These are phyloP conservation scores for Rhizophora mangle DNA, from an alignment of 345 rosid genomes.

Conservation along the genomic window DNA sequence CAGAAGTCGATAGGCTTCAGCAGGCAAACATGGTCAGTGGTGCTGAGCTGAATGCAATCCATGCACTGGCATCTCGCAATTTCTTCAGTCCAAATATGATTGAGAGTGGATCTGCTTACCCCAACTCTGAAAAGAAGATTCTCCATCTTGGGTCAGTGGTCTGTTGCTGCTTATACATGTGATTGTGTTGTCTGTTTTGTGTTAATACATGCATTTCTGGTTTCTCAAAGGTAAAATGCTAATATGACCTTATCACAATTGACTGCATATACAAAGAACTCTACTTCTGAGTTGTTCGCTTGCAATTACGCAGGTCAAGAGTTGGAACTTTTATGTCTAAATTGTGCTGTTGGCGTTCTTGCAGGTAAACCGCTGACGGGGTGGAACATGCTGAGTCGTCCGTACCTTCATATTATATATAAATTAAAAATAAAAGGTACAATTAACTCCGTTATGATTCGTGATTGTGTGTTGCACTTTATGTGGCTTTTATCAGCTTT, in stretches of 20 bases:
- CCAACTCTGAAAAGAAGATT: conserved; percentile 66
- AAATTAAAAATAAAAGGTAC: conserved; percentile 3
- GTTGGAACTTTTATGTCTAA: too few relatives aligned
- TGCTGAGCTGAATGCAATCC: conserved; percentile 68
- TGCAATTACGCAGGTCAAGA: too few relatives aligned
- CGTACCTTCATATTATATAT: background rate
- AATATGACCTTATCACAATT: too few relatives aligned
- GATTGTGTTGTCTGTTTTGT: too few relatives aligned
- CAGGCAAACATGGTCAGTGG: conserved; percentile 71
- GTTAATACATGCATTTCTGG: too few relatives aligned
- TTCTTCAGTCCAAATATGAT: conserved; percentile 67
- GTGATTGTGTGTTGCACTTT: background rate
- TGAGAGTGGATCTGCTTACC: conserved; percentile 43
- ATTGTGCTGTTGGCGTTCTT: background rate
- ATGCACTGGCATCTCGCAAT: conserved; percentile 79
- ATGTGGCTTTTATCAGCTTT: too few relatives aligned
- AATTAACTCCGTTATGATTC: background rate
- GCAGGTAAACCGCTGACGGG: conserved; percentile 17
- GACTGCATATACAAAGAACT: too few relatives aligned
- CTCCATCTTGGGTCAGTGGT: conserved; percentile 69
- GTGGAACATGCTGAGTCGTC: background rate
- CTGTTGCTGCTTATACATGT: too few relatives aligned
- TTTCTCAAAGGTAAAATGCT: too few relatives aligned
- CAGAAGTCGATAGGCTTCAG: conserved; percentile 81
- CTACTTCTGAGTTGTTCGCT: too few relatives aligned